Evolutionary conservation across 148 eudicot species (phyloP).

Genomic region (Rhododendron kiyosumense): DNA sequence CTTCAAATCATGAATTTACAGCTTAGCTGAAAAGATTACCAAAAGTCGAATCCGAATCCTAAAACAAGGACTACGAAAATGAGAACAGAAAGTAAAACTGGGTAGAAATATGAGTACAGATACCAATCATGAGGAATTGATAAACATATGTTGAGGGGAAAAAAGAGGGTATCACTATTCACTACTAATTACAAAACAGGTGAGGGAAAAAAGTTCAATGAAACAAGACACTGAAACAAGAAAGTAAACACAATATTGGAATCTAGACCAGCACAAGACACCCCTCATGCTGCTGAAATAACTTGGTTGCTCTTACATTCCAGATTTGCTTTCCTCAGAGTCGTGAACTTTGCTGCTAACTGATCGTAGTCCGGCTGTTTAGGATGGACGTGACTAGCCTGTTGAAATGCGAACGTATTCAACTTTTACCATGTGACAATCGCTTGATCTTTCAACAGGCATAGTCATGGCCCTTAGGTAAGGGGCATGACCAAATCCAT

Average conservation of each 20-base stretch:
- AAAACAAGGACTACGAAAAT: background rate
- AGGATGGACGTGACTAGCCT: constrained; percentile 55
- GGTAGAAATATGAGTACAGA: background rate
- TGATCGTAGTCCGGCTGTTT: constrained; percentile 81
- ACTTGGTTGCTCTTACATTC: constrained; percentile 15
- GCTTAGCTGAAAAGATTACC: background rate
- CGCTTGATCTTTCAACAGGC: constrained; percentile 28
- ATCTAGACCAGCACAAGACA: background rate
- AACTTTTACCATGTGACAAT: constrained; percentile 15
- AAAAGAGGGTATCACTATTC: no score
- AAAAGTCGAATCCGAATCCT: background rate
- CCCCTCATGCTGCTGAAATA: background rate
- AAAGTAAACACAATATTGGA: background rate
- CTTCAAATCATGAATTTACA: no score
- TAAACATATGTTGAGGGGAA: no score
- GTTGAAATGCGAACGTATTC: constrained; percentile 26
- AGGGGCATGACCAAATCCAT: constrained; percentile 3
- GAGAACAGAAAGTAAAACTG: background rate
- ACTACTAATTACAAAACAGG: background rate
- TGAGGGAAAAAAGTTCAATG: no score
- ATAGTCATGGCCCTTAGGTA: constrained; percentile 31
- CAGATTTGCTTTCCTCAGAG: constrained; percentile 49
- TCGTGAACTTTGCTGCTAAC: constrained; percentile 49
- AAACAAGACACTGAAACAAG: background rate
- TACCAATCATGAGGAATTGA: no score